Evolutionary conservation across 208 protist species (phyloP).

Genomic region (Leishmania braziliensis): DNA sequence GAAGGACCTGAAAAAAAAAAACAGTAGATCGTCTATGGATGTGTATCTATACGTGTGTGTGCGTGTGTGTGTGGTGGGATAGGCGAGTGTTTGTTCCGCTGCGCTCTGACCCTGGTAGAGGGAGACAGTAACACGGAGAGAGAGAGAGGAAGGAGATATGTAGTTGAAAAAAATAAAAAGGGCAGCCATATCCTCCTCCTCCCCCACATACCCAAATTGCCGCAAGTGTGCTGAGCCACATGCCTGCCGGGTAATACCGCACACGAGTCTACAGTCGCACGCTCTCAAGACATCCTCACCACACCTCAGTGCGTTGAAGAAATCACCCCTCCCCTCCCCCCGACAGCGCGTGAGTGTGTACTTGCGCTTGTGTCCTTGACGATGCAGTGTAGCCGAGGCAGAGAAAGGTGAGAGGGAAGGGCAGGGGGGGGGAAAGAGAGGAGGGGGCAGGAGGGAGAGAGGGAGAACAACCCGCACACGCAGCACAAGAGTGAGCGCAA

Average conservation of each 20-base stretch:
- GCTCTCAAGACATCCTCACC: not conserved
- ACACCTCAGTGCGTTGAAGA: not conserved
- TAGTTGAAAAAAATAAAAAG: no score
- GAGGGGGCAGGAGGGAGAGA: not conserved
- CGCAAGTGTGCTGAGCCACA: not conserved
- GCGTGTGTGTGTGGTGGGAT: not conserved
- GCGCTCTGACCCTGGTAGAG: not conserved
- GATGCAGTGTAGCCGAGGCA: not conserved
- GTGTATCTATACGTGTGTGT: not conserved
- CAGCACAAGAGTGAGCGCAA: no score
- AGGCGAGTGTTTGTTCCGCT: not conserved
- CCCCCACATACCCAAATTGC: not conserved
- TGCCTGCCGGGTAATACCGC: not conserved
- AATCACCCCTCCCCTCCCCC: not conserved
- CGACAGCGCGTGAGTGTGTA: not conserved
- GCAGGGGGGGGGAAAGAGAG: not conserved
- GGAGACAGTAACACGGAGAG: not conserved
- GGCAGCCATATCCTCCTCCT: no score
- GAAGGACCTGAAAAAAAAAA: not conserved
- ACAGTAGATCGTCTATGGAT: not conserved
- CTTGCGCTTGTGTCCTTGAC: not conserved
- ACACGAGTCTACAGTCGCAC: not conserved
- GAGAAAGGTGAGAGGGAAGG: not conserved
- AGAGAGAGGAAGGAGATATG: not conserved
- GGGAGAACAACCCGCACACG: no score